Base-by-base conservation (phyloP, 768 basidiomycete genomes). In the Megacollybia marginata region DNA sequence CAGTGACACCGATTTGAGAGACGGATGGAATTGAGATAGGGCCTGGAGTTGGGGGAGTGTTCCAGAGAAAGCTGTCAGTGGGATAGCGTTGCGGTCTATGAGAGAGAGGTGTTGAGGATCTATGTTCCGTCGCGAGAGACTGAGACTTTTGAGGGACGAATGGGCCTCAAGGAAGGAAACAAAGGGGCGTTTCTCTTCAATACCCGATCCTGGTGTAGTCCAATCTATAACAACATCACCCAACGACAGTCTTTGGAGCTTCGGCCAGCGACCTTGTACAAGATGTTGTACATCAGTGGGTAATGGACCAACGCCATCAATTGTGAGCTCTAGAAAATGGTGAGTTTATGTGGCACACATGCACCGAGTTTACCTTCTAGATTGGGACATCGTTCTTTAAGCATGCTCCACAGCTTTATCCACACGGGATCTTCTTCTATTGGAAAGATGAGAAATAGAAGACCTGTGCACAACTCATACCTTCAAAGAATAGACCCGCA, bases 131-230 rank as follows among this genome's bases (percentile, higher is more conserved):
- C 73, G 67, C 13, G 80, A 84, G 38, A 78, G 67, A 54, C 65
- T 74, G 45, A 78, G 72, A 28, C 59, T 71, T 48, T 74, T 70
- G 0, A 90, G 64, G 31, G 59, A 57, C 18, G 74, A 70, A 56
- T 89, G 87, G 2, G 74, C 77, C 50, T 85, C 83, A 18, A 90
- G 74, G 62, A 89, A 90, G 4, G 70, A 55, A 52, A 82, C 70
- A 58, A 89, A 86, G 0, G 82, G 79, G 10, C 76, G 69, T 51
- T 79, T 79, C 43, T 72, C 66, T 1, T 69, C 66, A 11, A 69
- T 63, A 33, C 64, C 60, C n/a, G 65, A 35, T 12, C 66, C 51
- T 13, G 66, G 57, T 2, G 70, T 63, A 49, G 69, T 63, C 73
- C 79, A 79, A 57, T 82, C 80, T 44, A 85, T 69, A 9, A 79